These are phyloP conservation scores for Plasmodium knowlesi DNA, from an alignment of 169 alveolate species.

Conservation along the genomic window DNA sequence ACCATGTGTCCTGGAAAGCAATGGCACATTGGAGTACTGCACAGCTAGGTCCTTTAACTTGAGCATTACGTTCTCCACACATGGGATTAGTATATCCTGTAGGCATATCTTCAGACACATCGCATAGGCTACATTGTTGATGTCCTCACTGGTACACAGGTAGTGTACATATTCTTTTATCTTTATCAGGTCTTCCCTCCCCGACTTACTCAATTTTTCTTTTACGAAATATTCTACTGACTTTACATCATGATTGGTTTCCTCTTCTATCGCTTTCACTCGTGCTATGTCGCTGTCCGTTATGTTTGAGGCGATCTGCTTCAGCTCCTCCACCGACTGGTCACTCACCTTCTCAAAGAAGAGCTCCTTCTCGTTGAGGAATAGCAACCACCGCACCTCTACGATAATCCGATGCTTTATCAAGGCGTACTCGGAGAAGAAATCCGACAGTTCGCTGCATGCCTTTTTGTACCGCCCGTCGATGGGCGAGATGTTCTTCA, in stretches of 20 bases:
- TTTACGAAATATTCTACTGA: constrained; percentile 94
- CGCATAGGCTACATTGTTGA: constrained; percentile 93
- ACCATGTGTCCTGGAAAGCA: constrained; percentile 97
- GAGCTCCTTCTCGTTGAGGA: constrained; percentile 84
- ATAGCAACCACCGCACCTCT: constrained; percentile 92
- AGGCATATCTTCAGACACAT: constrained; percentile 87
- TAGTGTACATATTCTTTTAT: constrained; percentile 91
- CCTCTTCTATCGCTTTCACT: constrained; percentile 87
- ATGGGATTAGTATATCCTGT: constrained; percentile 82
- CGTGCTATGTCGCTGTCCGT: constrained; percentile 82
- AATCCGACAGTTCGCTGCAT: constrained; percentile 78
- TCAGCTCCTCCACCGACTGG: constrained; percentile 17
- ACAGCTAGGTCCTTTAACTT: constrained; percentile 79
- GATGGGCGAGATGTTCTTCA: constrained; percentile 87
- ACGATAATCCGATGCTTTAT: constrained; percentile 90
- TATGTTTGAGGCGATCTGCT: constrained; percentile 74
- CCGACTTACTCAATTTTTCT: constrained; percentile 68
- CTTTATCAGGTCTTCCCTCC: constrained; percentile 75
- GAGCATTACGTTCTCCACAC: constrained; percentile 76
- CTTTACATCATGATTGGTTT: constrained; percentile 94
- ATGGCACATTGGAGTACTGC: constrained; percentile 89
- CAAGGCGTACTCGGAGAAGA: constrained; percentile 91
- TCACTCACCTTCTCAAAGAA: constrained; percentile 78
- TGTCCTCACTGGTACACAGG: constrained; percentile 96
- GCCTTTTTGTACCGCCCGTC: constrained; percentile 91